These are phyloP conservation scores for Brassica hybrid DNA, from an alignment of 441 rosid genomes.

Conservation along the genomic window DNA sequence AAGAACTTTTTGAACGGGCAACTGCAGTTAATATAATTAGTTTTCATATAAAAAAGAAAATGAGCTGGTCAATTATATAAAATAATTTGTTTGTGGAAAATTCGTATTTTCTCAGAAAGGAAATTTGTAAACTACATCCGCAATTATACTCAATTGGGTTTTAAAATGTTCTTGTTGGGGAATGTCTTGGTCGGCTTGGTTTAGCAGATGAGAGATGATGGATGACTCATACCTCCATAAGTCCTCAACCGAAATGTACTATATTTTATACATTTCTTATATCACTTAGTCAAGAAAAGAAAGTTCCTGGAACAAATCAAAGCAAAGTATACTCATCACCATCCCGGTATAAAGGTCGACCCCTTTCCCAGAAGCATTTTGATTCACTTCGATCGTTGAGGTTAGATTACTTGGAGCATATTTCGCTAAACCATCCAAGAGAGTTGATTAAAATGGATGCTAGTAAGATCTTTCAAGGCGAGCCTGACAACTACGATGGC, in stretches of 20 bases:
- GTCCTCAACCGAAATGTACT: background rate
- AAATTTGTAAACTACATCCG: background rate
- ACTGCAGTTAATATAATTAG: no score
- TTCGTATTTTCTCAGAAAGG: background rate
- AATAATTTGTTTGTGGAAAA: background rate
- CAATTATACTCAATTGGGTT: background rate
- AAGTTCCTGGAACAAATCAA: background rate
- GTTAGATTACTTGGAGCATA: background rate
- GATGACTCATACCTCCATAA: background rate
- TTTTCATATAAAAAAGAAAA: no score
- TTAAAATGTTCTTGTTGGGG: background rate
- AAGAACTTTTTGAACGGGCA: no score
- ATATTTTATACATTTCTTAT: background rate
- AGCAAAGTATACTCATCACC: background rate
- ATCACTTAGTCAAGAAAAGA: background rate
- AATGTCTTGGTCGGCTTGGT: background rate
- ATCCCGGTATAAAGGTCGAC: background rate
- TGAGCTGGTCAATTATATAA: no score
- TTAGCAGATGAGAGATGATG: background rate
- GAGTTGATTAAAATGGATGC: background rate
- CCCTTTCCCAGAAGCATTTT: background rate
- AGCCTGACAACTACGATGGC: slow-evolving; percentile 28
- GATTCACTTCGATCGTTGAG: background rate
- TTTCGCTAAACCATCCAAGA: background rate
- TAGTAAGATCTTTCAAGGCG: background rate